Percentiles rank a stretch among this genome's conserved stretches.
Conservation (phyloP, 208 protist genomes). For the Naegleria gruberi region DNA sequence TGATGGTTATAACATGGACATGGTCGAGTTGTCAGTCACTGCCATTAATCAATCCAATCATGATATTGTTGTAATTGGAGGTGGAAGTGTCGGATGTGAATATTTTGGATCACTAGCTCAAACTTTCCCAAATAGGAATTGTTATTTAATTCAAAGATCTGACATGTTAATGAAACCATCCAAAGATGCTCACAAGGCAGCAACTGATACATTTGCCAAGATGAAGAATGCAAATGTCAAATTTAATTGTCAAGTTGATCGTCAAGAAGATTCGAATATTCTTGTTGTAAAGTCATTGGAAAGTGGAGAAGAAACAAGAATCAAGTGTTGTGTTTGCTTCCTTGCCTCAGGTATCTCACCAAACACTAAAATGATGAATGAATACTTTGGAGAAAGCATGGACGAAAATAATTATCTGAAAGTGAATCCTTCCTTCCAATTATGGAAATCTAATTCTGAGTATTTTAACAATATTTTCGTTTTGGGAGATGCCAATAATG, state of each 20-base stretch:
- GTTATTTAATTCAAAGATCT: background rate
- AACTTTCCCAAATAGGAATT: background rate
- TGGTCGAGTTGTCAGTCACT: background rate
- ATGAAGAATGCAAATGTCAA: background rate
- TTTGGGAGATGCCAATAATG: background rate
- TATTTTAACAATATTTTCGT: background rate
- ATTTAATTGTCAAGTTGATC: background rate
- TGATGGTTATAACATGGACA: background rate
- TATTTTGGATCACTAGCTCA: background rate
- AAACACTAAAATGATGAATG: background rate
- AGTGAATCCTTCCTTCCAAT: background rate
- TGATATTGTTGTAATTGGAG: background rate
- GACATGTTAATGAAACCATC: background rate
- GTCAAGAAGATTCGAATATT: background rate
- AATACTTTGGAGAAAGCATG: background rate
- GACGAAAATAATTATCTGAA: background rate
- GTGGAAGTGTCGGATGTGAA: background rate
- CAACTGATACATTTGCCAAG: background rate
- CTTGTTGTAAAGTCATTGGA: background rate
- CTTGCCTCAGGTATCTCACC: background rate
- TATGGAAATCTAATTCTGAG: background rate
- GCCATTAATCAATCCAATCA: background rate
- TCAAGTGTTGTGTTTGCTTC: background rate
- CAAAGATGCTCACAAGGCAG: background rate
- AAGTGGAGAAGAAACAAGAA: background rate